Evolutionary conservation across 1,284 basidiomycete genomes (phyloP).

Genomic region (Taiwanofungus camphoratus): DNA sequence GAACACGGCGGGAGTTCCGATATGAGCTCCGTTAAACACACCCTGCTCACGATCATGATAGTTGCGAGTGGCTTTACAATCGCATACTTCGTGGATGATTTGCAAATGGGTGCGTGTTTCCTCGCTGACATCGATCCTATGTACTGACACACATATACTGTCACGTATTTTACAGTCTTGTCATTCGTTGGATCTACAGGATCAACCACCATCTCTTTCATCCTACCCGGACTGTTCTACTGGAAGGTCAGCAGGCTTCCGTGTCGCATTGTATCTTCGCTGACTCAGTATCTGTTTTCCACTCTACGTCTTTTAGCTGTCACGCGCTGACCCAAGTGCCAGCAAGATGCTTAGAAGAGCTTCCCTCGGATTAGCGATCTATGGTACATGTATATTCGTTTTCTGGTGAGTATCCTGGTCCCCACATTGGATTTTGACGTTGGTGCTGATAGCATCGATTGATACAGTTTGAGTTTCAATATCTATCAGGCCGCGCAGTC

Average conservation of each 20-base stretch:
- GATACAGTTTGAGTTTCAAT: constrained; percentile 65
- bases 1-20: constrained; percentile 54
- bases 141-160: background rate
- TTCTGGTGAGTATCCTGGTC: constrained; percentile 65
- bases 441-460: constrained; percentile 8
- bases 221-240: constrained; percentile 85
- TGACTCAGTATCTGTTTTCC: constrained; percentile 7
- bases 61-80: constrained; percentile 68
- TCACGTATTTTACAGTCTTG: constrained; percentile 50
- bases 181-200: constrained; percentile 97
- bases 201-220: constrained; percentile 96
- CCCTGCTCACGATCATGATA: constrained; percentile 69
- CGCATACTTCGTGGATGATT: constrained; percentile 79
- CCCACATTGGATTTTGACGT: background rate
- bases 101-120: constrained; percentile 67
- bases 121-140: background rate
- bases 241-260: constrained; percentile 55
- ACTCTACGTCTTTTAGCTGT: constrained; percentile 43
- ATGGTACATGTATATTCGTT: constrained; percentile 78
- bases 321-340: constrained; percentile 57
- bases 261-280: constrained; percentile 5
- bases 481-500: constrained; percentile 54
- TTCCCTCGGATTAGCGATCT: constrained; percentile 66
- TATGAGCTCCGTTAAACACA: constrained; percentile 72
- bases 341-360: constrained; percentile 54